Percentiles rank a stretch among this genome's conserved stretches.
Evolutionary conservation across 169 alveolate species (phyloP).

Genomic region (Perkinsus marinus): DNA sequence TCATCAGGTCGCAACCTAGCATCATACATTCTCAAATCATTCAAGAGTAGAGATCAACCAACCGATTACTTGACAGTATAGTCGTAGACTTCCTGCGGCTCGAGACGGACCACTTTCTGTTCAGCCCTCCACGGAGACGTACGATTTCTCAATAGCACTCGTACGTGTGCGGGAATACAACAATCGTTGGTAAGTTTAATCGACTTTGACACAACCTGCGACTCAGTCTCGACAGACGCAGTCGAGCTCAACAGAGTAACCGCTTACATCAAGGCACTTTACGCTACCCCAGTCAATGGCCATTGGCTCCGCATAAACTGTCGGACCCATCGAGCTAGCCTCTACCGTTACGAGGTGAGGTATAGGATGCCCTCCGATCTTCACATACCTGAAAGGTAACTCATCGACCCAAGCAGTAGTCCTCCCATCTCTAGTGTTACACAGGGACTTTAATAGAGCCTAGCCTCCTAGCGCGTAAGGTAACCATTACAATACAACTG

Average conservation of each 20-base stretch:
- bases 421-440: background rate
- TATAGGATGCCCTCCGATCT: constrained; percentile 45
- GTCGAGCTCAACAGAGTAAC: constrained; percentile 25
- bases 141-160: constrained; percentile 67
- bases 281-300: constrained; percentile 37
- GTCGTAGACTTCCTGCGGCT: constrained; percentile 65
- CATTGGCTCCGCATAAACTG: constrained; percentile 12
- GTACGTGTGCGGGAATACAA: constrained; percentile 76
- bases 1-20: constrained; percentile 67
- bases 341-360: background rate
- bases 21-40: constrained; percentile 33
- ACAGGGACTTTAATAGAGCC: constrained; percentile 61
- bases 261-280: constrained; percentile 31
- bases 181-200: constrained; percentile 65
- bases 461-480: constrained; percentile 55
- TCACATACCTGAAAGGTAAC: constrained; percentile 21
- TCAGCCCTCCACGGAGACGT: constrained; percentile 65
- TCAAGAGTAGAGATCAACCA: no score
- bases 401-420: background rate
- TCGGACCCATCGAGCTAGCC: constrained; percentile 24
- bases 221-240: constrained; percentile 57
- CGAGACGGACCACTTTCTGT: constrained; percentile 58
- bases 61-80: constrained; percentile 11
- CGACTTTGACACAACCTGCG: constrained; percentile 51
- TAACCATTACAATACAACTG: constrained; percentile 51